Evolutionary conservation across 139 green algal genomes (phyloP).

Genomic region (Chlamydomonas sphaeroides): DNA sequence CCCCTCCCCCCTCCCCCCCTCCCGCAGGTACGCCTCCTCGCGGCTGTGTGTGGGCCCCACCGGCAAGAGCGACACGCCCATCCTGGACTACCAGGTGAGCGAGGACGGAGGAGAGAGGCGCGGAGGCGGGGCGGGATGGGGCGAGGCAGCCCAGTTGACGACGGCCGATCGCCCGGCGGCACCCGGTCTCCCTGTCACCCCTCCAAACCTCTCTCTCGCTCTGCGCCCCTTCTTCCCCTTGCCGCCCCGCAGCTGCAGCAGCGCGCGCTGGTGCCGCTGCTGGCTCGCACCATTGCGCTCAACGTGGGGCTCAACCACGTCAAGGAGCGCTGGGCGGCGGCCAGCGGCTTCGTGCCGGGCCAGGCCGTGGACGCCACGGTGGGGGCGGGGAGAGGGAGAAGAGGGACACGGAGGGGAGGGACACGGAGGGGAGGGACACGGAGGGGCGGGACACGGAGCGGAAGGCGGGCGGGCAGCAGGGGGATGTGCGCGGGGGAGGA

Average conservation of each 20-base stretch:
- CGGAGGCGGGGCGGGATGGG: too few species aligned
- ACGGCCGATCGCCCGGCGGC: too few species aligned
- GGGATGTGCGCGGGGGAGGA: too few species aligned
- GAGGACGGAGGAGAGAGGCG: too few species aligned
- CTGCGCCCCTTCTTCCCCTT: background rate
- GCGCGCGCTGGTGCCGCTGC: slow-evolving; percentile 84
- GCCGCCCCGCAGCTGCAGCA: slow-evolving; percentile 48
- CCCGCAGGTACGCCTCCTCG: slow-evolving; percentile 73
- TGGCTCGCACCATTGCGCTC: slow-evolving; percentile 85
- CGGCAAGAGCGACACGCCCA: slow-evolving; percentile 85
- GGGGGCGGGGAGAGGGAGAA: background rate
- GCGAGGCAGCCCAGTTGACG: too few species aligned
- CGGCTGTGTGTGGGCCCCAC: slow-evolving; percentile 84
- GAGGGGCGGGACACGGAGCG: too few species aligned
- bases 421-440: background rate
- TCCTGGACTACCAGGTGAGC: slow-evolving; percentile 93
- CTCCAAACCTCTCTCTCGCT: background rate
- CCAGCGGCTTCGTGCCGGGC: slow-evolving; percentile 75
- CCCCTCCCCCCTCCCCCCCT: background rate
- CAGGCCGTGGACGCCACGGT: slow-evolving; percentile 62
- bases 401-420: too few species aligned
- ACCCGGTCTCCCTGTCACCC: too few species aligned
- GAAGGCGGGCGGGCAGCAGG: too few species aligned
- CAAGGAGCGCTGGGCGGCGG: slow-evolving; percentile 80
- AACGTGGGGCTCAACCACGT: slow-evolving; percentile 88